phyloP scores from a whole-genome alignment of 164 flowering plant genomes.

The Pachysandra terminalis region DNA sequence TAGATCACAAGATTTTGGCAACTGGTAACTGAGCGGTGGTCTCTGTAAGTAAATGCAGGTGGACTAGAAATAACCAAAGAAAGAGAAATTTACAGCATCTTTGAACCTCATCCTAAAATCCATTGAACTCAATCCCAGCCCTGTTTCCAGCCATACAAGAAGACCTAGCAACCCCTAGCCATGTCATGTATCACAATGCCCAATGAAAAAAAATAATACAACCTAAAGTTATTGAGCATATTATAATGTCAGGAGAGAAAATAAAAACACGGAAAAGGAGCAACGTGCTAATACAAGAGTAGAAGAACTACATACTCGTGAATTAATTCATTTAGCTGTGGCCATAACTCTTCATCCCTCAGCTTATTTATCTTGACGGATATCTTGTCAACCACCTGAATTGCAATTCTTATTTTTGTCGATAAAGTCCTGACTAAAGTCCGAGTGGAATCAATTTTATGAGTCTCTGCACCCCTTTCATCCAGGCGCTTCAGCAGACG shows the following conservation, averaged over 20 bases:
- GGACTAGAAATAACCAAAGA: too few species aligned
- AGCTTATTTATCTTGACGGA: conserved; percentile 71
- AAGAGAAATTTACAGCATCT: too few species aligned
- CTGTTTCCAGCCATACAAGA: too few species aligned
- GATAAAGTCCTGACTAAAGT: conserved; percentile 57
- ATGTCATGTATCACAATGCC: neutral
- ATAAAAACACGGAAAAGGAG: neutral
- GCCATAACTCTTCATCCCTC: conserved; percentile 98
- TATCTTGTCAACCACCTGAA: conserved; percentile 86
- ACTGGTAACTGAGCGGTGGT: too few species aligned
- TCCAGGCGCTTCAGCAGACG: conserved; percentile 59
- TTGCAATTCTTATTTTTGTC: conserved; percentile 80
- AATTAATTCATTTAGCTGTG: conserved; percentile 67
- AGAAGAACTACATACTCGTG: conserved; percentile 56
- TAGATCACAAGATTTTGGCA: too few species aligned
- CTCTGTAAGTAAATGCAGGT: too few species aligned
- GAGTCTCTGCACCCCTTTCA: conserved; percentile 81
- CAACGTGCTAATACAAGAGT: neutral
- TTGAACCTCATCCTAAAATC: too few species aligned
- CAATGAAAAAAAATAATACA: neutral
- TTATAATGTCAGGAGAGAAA: neutral
- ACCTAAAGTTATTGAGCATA: neutral
- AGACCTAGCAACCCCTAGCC: too few species aligned
- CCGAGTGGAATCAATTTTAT: conserved; percentile 65
- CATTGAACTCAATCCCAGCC: too few species aligned